phyloP scores from a whole-genome alignment of 305 asterid species.

The Withania somnifera region DNA sequence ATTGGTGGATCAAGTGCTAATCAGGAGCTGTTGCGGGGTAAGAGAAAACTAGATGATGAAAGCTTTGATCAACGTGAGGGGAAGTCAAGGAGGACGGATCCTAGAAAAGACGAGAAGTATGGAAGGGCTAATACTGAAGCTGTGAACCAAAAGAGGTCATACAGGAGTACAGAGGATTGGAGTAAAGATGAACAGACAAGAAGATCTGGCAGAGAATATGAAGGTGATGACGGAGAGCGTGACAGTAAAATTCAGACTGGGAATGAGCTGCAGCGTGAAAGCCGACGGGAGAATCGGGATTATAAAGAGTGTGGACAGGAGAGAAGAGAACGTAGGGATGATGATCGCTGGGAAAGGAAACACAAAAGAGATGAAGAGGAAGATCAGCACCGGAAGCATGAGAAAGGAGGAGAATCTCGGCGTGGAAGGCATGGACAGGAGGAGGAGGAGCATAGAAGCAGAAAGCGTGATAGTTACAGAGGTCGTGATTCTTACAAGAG shows the following conservation, averaged over 20 bases:
- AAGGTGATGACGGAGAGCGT: conserved; percentile 14
- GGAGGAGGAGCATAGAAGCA: conserved; percentile 27
- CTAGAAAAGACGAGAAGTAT: conserved; percentile 20
- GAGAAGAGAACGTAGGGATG: conserved; percentile 36
- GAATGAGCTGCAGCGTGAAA: conserved; percentile 21
- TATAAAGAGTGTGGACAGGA: conserved; percentile 24
- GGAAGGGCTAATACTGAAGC: conserved; percentile 5
- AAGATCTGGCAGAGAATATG: conserved; percentile 11
- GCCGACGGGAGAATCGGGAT: conserved; percentile 21
- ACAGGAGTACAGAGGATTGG: conserved; percentile 10
- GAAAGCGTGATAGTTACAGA: conserved; percentile 34
- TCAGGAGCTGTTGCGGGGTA: conserved; percentile 22
- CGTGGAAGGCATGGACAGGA: conserved; percentile 19
- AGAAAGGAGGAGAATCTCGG: conserved; percentile 29
- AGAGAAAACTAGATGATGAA: conserved; percentile 31
- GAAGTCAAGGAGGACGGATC: conserved; percentile 34
- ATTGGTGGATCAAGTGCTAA: conserved; percentile 21
- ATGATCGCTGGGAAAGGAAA: conserved; percentile 33
- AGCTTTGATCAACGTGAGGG: conserved; percentile 25
- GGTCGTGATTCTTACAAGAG: conserved; percentile 37
- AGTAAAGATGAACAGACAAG: conserved; percentile 11
- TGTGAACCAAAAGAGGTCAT: conserved; percentile 19
- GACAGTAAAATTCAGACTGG: conserved; percentile 5
- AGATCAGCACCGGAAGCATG: conserved; percentile 12
- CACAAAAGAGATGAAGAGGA: conserved; percentile 37